Conservation (phyloP, 129 eudicot species). For the Ambrosia artemisiifolia region DNA sequence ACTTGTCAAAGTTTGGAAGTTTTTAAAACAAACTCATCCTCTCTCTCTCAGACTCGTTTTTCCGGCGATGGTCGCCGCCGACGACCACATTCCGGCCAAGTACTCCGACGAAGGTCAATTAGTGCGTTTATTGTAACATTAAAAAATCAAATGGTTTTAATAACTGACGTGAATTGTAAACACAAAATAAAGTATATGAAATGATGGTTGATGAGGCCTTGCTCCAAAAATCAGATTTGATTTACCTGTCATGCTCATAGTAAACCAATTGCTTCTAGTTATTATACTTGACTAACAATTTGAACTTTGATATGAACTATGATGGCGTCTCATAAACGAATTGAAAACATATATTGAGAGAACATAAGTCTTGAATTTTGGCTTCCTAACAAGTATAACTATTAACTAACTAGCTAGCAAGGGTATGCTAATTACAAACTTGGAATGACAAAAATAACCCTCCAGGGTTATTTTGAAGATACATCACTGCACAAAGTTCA, state of each 20-base stretch:
- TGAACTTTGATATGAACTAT: not conserved
- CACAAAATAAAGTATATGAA: not conserved
- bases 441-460: constrained; percentile 25
- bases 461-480: constrained; percentile 82
- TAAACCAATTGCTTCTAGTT: not conserved
- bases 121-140: not conserved
- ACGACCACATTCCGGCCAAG: too few species aligned
- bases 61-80: too few species aligned
- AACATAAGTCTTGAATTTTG: not conserved
- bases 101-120: too few species aligned
- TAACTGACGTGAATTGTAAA: not conserved
- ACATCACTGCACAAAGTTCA: constrained; percentile 56
- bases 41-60: too few species aligned
- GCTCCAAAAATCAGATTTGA: too few species aligned
- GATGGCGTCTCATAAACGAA: not conserved
- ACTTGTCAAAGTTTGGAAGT: too few species aligned
- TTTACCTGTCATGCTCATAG: not conserved
- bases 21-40: too few species aligned
- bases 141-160: not conserved
- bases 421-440: not conserved
- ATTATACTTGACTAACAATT: too few species aligned
- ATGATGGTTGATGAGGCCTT: not conserved
- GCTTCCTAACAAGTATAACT: not conserved
- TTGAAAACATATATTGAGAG: not conserved
- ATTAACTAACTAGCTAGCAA: constrained; percentile 1